These are phyloP conservation scores for Podaxis carcinomalis DNA, from an alignment of 768 basidiomycete genomes.

Conservation along the genomic window DNA sequence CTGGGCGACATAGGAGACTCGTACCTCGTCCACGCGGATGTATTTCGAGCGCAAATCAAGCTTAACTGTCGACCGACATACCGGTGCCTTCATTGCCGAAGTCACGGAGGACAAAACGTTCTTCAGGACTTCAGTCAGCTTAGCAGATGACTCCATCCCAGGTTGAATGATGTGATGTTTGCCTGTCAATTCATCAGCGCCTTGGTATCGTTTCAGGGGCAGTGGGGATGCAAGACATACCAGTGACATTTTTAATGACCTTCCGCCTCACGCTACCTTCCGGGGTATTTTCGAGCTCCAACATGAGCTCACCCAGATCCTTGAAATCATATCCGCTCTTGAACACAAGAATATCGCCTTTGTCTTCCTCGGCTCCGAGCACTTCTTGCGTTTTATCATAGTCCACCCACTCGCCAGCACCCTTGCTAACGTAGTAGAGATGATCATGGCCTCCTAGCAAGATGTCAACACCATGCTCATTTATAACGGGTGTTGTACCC, in stretches of 20 bases:
- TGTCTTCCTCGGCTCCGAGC: constrained; percentile 68
- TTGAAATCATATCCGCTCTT: constrained; percentile 92
- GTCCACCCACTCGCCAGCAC: constrained; percentile 61
- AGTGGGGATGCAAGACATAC: constrained; percentile 27
- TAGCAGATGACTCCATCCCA: constrained; percentile 48
- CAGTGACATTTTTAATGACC: constrained; percentile 57
- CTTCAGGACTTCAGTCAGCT: constrained; percentile 55
- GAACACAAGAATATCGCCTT: constrained; percentile 66
- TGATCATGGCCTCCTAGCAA: constrained; percentile 91
- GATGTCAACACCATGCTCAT: constrained; percentile 75
- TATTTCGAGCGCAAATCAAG: constrained; percentile 74
- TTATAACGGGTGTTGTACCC: constrained; percentile 32
- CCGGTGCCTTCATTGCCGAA: constrained; percentile 64
- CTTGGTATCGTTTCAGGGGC: background rate
- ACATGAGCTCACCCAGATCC: constrained; percentile 70
- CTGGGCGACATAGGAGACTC: constrained; percentile 1
- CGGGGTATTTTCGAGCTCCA: constrained; percentile 60
- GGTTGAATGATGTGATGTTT: constrained; percentile 63
- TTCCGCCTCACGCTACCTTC: constrained; percentile 60
- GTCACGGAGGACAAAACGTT: constrained; percentile 66
- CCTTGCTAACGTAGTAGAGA: constrained; percentile 68
- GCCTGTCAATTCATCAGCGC: constrained; percentile 34
- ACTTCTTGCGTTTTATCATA: constrained; percentile 48
- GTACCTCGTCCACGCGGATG: constrained; percentile 70
- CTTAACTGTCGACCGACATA: constrained; percentile 63